These are phyloP conservation scores for Capsicum pubescens DNA, from an alignment of 257 asterid genomes.

Conservation along the genomic window DNA sequence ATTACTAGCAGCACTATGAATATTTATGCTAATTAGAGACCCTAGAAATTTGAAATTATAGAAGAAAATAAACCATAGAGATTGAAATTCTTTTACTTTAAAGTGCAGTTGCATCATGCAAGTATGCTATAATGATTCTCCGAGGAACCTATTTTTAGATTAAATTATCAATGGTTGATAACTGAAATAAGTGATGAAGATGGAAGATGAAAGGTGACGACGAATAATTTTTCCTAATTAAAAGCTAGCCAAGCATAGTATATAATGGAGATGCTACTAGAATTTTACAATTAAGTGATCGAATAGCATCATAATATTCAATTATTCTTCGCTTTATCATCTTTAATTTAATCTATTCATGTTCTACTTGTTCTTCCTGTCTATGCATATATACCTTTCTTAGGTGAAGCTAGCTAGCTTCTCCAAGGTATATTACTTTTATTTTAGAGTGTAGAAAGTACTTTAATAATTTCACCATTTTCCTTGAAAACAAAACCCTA, in stretches of 20 bases:
- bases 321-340: not conserved
- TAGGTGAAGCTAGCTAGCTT: not conserved
- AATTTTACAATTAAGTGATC: not conserved
- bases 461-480: not conserved
- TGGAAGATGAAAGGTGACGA: conserved; percentile 13
- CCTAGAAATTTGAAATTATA: not conserved
- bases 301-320: too few relatives aligned
- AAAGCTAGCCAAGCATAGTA: not conserved
- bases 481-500: not conserved
- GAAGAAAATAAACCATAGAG: not conserved
- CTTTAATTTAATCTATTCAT: not conserved
- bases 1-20: too few relatives aligned
- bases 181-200: not conserved
- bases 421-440: not conserved
- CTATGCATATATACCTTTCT: not conserved
- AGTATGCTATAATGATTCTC: not conserved
- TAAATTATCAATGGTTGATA: not conserved
- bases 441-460: not conserved
- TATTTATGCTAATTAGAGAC: not conserved
- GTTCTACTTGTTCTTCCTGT: not conserved
- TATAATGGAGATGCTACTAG: not conserved
- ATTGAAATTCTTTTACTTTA: not conserved
- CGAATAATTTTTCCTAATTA: not conserved
- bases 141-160: not conserved
- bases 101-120: not conserved